phyloP scores from a whole-genome alignment of 768 basidiomycete genomes.

The Imleria badia region DNA sequence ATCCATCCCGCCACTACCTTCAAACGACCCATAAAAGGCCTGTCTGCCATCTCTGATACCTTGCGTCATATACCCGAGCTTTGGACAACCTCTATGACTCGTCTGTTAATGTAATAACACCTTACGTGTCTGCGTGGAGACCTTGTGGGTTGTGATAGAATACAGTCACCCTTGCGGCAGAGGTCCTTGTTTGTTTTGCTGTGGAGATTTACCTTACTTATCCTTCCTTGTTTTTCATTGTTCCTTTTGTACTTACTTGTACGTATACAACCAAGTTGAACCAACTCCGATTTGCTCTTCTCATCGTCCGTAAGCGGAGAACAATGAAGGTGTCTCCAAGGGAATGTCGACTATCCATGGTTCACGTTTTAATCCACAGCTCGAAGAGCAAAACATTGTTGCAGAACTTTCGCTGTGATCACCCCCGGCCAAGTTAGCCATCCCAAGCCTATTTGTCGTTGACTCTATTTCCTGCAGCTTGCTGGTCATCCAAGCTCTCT shows the following conservation, averaged over 20 bases:
- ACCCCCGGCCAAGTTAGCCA: background rate
- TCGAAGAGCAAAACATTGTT: background rate
- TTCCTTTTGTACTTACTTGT: conserved; percentile 17
- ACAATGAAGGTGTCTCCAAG: conserved; percentile 32
- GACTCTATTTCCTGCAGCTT: conserved; percentile 12
- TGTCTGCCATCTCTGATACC: conserved; percentile 19
- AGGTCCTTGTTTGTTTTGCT: conserved; percentile 10
- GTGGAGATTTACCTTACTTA: conserved; percentile 16
- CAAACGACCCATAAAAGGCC: conserved; percentile 14
- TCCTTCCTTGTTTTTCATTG: conserved; percentile 20
- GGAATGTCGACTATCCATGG: conserved; percentile 9
- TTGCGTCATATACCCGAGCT: conserved; percentile 27
- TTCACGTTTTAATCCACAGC: background rate
- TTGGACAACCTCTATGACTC: conserved; percentile 2
- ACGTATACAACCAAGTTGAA: conserved; percentile 2
- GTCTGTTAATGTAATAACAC: background rate
- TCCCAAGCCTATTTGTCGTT: background rate
- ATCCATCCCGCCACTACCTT: conserved; percentile 31
- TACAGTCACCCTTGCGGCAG: background rate
- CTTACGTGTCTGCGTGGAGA: conserved; percentile 6
- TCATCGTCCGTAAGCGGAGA: background rate
- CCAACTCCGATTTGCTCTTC: conserved; percentile 5
- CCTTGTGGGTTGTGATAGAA: background rate
- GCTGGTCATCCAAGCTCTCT: conserved; percentile 27
- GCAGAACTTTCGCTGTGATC: background rate